phyloP scores from a whole-genome alignment of 495 filamentous ascomycete species.

The Staphylotrichum tortipilum region DNA sequence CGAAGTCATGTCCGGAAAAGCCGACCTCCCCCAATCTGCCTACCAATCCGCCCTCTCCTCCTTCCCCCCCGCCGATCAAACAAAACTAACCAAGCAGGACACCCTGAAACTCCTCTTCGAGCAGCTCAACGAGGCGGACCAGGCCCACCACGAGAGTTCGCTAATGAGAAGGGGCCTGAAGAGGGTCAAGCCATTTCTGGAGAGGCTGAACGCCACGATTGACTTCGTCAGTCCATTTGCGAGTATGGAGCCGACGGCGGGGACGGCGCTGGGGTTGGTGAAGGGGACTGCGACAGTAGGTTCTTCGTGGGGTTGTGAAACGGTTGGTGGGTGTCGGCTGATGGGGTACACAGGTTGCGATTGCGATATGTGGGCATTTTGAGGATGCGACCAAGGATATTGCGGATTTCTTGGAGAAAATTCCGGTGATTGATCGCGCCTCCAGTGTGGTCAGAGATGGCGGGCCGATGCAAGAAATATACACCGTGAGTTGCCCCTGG shows the following conservation, averaged over 20 bases:
- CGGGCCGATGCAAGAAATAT: background rate
- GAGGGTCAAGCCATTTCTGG: background rate
- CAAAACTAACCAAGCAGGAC: too few relatives aligned
- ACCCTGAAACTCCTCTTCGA: too few relatives aligned
- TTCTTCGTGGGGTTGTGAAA: background rate
- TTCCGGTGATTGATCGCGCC: background rate
- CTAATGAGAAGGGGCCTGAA: background rate
- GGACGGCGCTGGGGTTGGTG: slow-evolving; percentile 1
- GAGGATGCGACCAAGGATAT: background rate
- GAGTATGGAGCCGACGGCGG: background rate
- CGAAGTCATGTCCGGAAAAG: too few relatives aligned
- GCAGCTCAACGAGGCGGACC: background rate
- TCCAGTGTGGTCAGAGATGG: background rate
- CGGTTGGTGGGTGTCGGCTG: background rate
- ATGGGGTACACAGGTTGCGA: background rate
- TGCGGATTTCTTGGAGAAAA: background rate
- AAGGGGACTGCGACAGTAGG: background rate
- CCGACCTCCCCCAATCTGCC: too few relatives aligned
- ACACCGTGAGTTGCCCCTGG: background rate
- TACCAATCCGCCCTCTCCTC: too few relatives aligned
- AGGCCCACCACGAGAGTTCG: background rate
- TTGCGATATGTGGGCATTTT: background rate
- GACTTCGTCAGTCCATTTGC: background rate
- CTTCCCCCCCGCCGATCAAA: too few relatives aligned
- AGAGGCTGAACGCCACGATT: background rate